phyloP scores from a whole-genome alignment of 345 rosid species.

The Camelina hispida region DNA sequence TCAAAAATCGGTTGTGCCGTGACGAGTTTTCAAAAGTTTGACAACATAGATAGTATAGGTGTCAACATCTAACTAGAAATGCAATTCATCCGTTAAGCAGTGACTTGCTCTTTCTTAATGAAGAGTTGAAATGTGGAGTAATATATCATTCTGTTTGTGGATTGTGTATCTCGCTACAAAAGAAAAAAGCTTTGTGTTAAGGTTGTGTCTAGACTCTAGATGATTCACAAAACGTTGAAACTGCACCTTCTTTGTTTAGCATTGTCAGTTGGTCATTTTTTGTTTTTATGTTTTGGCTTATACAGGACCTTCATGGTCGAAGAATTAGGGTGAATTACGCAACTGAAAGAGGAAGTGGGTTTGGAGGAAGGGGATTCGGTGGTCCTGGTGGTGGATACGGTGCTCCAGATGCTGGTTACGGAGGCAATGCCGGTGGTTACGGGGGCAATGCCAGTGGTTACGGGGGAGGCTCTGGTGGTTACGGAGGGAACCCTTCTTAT shows the following conservation, averaged over 20 bases:
- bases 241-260: not conserved
- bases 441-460: constrained; percentile 34
- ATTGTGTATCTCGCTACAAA: constrained; percentile 1
- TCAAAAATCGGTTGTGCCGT: not conserved
- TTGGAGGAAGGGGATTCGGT: constrained; percentile 52
- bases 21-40: not conserved
- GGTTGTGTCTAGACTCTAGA: constrained; percentile 17
- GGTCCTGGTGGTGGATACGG: constrained; percentile 46
- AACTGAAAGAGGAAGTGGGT: constrained; percentile 61
- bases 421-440: constrained; percentile 26
- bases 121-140: not conserved
- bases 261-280: constrained; percentile 50
- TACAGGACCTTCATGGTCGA: constrained; percentile 87
- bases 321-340: constrained; percentile 82
- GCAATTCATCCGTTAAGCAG: not conserved
- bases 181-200: not conserved
- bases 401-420: constrained; percentile 22
- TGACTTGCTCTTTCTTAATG: not conserved
- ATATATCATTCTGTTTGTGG: constrained; percentile 2
- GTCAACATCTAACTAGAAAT: constrained; percentile 13
- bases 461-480: constrained; percentile 47
- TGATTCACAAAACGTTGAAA: not conserved
- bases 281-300: constrained; percentile 6
- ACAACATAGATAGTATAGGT: constrained; percentile 15
- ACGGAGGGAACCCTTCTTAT: constrained; percentile 23